Conservation (phyloP, 352 stramenopile genomes). For the Pythium dissotocum region DNA sequence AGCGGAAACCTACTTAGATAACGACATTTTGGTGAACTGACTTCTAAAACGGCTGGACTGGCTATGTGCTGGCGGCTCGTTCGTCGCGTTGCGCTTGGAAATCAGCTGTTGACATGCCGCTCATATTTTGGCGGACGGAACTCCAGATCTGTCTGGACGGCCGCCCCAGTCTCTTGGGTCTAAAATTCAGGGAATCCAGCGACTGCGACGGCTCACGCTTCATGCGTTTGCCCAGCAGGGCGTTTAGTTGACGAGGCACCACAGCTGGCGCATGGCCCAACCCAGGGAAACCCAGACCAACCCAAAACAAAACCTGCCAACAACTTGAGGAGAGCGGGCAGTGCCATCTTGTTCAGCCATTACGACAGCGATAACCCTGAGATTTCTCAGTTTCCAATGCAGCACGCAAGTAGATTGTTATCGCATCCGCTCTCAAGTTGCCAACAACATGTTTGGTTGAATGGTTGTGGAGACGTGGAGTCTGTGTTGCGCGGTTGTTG, state of each 20-base stretch:
- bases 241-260: neutral
- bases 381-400: neutral
- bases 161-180: neutral
- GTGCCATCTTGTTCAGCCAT: neutral
- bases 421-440: neutral
- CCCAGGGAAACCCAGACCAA: neutral
- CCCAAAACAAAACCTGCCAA: neutral
- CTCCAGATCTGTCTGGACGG: neutral
- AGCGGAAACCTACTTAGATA: neutral
- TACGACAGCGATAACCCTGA: neutral
- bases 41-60: neutral
- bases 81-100: constrained; percentile 15
- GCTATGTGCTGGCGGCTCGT: neutral
- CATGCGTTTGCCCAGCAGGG: neutral
- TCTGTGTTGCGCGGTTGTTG: constrained; percentile 3
- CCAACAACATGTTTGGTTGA: neutral
- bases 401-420: neutral
- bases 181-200: too few species aligned
- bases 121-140: neutral
- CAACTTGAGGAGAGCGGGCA: neutral
- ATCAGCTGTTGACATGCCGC: constrained; percentile 2
- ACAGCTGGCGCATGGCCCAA: neutral
- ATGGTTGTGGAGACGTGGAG: too few species aligned
- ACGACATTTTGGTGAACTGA: neutral
- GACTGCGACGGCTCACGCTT: too few species aligned